Base-by-base conservation (phyloP, 2,329 filamentous ascomycete genomes). In the Apiospora hydei region DNA sequence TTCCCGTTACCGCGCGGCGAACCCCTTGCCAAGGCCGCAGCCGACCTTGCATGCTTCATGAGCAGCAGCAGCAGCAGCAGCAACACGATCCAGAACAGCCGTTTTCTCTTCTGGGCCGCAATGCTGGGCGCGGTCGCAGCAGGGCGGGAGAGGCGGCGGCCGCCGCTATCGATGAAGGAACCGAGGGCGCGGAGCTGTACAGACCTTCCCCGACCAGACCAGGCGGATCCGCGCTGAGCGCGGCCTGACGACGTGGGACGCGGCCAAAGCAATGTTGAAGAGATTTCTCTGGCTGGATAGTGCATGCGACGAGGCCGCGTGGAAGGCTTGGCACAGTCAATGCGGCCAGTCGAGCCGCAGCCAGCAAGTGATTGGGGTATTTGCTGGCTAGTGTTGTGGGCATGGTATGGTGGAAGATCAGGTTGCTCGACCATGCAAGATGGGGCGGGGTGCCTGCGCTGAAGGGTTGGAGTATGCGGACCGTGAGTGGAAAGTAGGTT, bases 291-390 rank as follows among this genome's bases (percentile, higher is more conserved):
- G 57, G 57, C 34, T 64, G 34, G 57, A 41, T 8, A n/a, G 8
- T 10, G 57, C 57, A 21, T 41, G 57, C 21, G 57, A 64, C 34
- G 57, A 41, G 34, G 57, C 34, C 18, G 57, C 57, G 21, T 64
- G 57, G 57, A 64, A 64, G 34, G 57, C 41, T 18, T 64, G 57
- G n/a, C 57, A 64, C 57, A 64, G 18, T 24, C 57, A 21, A 21
- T 64, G 34, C 57, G 34, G 34, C 57, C 34, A 3, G n/a, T n/a
- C 57, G 41, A 41, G 34, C 18, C 18, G 30, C 34, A 41, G 34
- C 16, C 11, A 30, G 57, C 21, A 64, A 64, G 34, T 11, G 7
- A 41, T 34, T 34, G 34, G 24, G 34, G 5, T 30, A 14, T 24
- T 26, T 0, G 26, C 8, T 34, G 26, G 26, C 16, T n/a, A 21